Conservation (phyloP, 208 protist species). For the Acanthamoeba sp. region DNA sequence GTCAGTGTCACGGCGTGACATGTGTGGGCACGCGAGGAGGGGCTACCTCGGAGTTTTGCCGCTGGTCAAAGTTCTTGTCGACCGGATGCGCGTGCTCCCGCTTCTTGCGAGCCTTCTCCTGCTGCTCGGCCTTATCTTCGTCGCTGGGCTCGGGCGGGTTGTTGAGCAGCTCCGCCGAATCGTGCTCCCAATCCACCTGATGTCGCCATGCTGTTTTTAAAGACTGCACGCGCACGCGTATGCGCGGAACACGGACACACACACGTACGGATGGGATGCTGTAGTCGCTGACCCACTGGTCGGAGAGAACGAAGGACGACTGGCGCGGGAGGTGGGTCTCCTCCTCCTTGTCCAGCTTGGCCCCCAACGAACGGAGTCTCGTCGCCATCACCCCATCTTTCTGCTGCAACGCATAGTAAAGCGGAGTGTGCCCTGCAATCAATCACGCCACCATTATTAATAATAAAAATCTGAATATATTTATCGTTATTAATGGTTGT, state of each 20-base stretch:
- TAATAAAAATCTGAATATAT: background rate
- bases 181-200: constrained; percentile 30
- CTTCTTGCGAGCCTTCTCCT: constrained; percentile 1
- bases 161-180: background rate
- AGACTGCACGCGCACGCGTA: background rate
- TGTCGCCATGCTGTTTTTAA: background rate
- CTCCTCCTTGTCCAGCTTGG: background rate
- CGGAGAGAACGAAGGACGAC: background rate
- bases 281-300: background rate
- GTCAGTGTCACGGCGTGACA: background rate
- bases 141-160: background rate
- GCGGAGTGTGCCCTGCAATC: background rate
- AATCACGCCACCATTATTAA: background rate
- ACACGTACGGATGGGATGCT: constrained; percentile 1
- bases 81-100: background rate
- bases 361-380: background rate
- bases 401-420: background rate
- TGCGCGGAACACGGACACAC: background rate
- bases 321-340: background rate
- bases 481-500: background rate
- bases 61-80: background rate
- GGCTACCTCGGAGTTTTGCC: background rate
- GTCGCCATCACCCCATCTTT: background rate
- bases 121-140: background rate
- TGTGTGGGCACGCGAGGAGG: background rate